Percentiles rank a stretch among this genome's conserved stretches.
phyloP scores from a whole-genome alignment of 257 asterid genomes.

The Ilex asprella region DNA sequence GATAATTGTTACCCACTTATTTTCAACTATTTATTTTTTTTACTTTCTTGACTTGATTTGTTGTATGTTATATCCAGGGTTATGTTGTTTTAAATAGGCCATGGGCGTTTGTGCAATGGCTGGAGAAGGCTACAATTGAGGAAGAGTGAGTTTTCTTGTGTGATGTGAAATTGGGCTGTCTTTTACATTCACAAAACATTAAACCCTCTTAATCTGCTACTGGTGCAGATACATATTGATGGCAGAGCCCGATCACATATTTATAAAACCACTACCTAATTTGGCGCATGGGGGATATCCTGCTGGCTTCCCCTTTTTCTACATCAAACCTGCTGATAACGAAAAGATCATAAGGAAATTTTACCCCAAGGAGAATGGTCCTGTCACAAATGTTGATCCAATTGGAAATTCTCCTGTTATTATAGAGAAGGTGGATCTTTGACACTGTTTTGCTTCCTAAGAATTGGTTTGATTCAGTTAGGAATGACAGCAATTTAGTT shows the following conservation, averaged over 20 bases:
- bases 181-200: background rate
- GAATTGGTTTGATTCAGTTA: background rate
- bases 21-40: no score
- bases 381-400: slow-evolving; percentile 45
- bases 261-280: slow-evolving; percentile 46
- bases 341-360: slow-evolving; percentile 39
- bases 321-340: slow-evolving; percentile 39
- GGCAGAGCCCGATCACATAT: slow-evolving; percentile 70
- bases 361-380: slow-evolving; percentile 51
- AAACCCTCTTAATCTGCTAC: background rate
- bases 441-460: background rate
- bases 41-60: background rate
- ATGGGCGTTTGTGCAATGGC: slow-evolving; percentile 71
- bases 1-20: no score
- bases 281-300: slow-evolving; percentile 37
- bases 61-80: slow-evolving; percentile 32
- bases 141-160: slow-evolving; percentile 46
- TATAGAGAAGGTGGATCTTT: slow-evolving; percentile 35
- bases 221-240: slow-evolving; percentile 46
- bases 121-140: slow-evolving; percentile 47
- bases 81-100: slow-evolving; percentile 64
- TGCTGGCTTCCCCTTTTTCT: slow-evolving; percentile 52
- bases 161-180: slow-evolving; percentile 4
- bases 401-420: slow-evolving; percentile 63
- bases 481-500: background rate